These are phyloP conservation scores for Flueggea neowawraea DNA, from an alignment of 441 rosid species.

Conservation along the genomic window DNA sequence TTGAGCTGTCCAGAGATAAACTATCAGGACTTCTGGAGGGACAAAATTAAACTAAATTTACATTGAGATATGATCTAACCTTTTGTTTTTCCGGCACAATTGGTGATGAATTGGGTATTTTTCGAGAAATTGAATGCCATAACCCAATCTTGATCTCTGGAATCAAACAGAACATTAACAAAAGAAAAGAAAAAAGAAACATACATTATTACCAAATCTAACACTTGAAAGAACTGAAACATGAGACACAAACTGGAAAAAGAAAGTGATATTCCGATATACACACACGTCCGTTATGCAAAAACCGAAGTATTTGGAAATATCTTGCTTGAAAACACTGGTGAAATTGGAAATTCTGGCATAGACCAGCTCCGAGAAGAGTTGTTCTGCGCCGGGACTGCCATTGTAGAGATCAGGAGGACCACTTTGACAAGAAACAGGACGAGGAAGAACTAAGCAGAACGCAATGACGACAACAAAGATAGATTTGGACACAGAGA, in stretches of 20 bases:
- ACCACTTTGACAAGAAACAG: conserved; percentile 28
- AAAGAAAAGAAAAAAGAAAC: neutral
- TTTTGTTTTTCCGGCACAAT: conserved; percentile 54
- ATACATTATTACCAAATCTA: neutral
- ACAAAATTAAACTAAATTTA: too few relatives aligned
- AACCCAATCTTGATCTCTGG: conserved; percentile 81
- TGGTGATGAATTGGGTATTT: conserved; percentile 49
- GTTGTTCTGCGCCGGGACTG: conserved; percentile 35
- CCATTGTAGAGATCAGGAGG: neutral
- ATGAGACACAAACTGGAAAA: neutral
- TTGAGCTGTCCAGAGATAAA: too few relatives aligned
- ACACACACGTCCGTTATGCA: conserved; percentile 88
- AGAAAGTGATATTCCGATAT: neutral
- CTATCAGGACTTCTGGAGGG: too few relatives aligned
- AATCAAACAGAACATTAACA: neutral
- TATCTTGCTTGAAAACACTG: conserved; percentile 48
- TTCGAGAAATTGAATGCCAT: conserved; percentile 82
- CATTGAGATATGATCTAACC: conserved; percentile 26
- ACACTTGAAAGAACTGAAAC: neutral
- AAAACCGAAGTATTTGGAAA: conserved; percentile 60
- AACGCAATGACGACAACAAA: conserved; percentile 10
- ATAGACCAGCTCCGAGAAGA: conserved; percentile 37
- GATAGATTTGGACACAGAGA: conserved; percentile 24
- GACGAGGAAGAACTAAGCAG: conserved; percentile 9
- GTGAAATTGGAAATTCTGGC: conserved; percentile 58